Base-by-base conservation (phyloP, 2,329 filamentous ascomycete species). In the Magnaporthiopsis incrustans region DNA sequence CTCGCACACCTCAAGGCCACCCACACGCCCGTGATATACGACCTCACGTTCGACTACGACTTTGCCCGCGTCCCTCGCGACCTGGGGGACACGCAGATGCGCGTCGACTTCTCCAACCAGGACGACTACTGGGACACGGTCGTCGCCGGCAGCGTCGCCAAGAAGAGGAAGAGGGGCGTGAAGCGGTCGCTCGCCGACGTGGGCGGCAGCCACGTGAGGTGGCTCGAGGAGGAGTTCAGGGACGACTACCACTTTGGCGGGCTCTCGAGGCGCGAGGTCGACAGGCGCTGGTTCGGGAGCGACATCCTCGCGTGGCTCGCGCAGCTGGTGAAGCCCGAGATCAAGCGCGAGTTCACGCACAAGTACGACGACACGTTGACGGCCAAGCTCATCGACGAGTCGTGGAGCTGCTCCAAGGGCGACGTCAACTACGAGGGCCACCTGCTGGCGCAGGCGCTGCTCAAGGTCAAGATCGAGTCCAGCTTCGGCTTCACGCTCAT, bases 31-130 rank as follows among this genome's bases (percentile, higher is more conserved):
- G 53, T 57, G 6, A 69, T 78, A 1, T 77, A 73, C 57, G 72
- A 77, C 58, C 65, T 79, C 8, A 76, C 72, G 0, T 78, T 78
- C 60, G 74, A 79, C 67, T 79, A 78, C 64, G 71, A 77, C 66
- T 78, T 76, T 63, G 56, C 30, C 1, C 68, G 70, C 22, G 1
- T 71, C 78, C 11, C 74, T 70, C 73, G 8, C 73, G 74, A 57
- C 63, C 64, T 68, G 3, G 70, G 71, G 6, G 66, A 73, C 26
- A 74, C 71, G 1, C 69, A 75, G 65, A 67, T 78, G 64, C 74
- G 77, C 8, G 72, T 79, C 64, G 77, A 79, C 68, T 78, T 70
- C 65, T 73, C 70, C 62, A 76, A 79, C 67, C 53, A 76, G 38
- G 64, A 67, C 12, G 71, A 67, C 6, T 79, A 79, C 69, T 79